Conservation (phyloP, 78 protist genomes). For the Chrysochromulina parva region DNA sequence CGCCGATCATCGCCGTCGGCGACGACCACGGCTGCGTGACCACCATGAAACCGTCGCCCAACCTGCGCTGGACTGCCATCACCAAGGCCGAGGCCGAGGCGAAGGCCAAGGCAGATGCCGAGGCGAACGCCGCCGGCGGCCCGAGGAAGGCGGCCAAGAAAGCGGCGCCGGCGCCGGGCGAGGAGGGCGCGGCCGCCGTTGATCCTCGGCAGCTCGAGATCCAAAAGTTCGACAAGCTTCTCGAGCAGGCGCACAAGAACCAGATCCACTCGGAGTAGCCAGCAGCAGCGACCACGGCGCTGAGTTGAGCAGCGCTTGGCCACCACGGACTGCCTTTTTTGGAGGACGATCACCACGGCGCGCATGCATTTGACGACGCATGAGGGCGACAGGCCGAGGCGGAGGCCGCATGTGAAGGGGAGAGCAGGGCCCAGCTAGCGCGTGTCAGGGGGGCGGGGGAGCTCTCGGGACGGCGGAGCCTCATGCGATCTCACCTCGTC, state of each 20-base stretch:
- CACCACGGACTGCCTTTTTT: too few species aligned
- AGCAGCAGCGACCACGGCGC: too few species aligned
- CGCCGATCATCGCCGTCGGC: conserved; percentile 75
- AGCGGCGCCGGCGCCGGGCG: background rate
- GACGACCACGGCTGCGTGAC: conserved; percentile 78
- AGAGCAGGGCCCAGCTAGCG: too few species aligned
- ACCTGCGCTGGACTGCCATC: conserved; percentile 16
- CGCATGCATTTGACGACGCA: too few species aligned
- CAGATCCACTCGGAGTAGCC: background rate
- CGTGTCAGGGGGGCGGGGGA: too few species aligned
- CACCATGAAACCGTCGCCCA: conserved; percentile 64
- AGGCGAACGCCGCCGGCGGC: background rate
- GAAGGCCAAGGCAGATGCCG: conserved; percentile 31
- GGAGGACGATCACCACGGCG: too few species aligned
- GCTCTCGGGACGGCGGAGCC: too few species aligned
- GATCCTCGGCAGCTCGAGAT: conserved; percentile 16
- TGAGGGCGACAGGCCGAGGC: too few species aligned
- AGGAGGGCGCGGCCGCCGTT: background rate
- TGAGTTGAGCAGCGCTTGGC: too few species aligned
- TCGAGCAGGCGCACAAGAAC: background rate
- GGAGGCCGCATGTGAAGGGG: too few species aligned
- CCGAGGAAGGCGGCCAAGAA: background rate
- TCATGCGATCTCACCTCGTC: too few species aligned
- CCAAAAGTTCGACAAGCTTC: conserved; percentile 21
- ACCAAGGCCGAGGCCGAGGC: conserved; percentile 15